Percentiles rank a stretch among this genome's conserved stretches.
Conservation (phyloP, 371 early-diverging fungal genomes). For the Rhizopus delemar region DNA sequence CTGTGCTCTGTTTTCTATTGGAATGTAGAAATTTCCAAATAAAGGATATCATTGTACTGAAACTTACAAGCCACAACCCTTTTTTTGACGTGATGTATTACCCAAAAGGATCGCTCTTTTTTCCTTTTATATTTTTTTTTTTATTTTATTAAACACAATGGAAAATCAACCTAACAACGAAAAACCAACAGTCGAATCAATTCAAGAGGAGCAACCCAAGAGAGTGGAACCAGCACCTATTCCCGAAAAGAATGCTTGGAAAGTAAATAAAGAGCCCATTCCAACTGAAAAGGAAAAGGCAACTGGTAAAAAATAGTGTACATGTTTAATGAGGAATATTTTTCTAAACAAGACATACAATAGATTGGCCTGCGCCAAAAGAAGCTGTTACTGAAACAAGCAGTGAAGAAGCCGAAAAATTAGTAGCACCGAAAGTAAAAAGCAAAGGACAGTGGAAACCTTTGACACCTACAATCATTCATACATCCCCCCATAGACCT, state of each 20-base stretch:
- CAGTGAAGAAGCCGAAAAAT: constrained; percentile 40
- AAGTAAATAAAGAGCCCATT: constrained; percentile 43
- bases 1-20: too few species aligned
- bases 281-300: constrained; percentile 15
- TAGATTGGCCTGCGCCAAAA: constrained; percentile 54
- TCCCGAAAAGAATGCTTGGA: constrained; percentile 62
- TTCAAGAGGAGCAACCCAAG: constrained; percentile 18
- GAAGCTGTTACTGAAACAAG: constrained; percentile 33
- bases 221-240: constrained; percentile 46
- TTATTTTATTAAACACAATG: neutral
- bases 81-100: constrained; percentile 2
- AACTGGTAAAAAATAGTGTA: constrained; percentile 16
- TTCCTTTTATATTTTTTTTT: neutral
- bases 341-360: neutral
- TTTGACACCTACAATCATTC: constrained; percentile 61
- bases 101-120: neutral
- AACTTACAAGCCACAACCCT: constrained; percentile 2
- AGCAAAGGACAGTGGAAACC: constrained; percentile 64
- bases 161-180: neutral
- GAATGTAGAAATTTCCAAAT: too few species aligned
- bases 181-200: constrained; percentile 13
- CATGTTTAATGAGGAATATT: neutral
- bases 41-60: neutral
- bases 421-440: constrained; percentile 42
- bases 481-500: constrained; percentile 22